These are phyloP conservation scores for Rhododendron williamsianum DNA, from an alignment of 148 eudicot species.

Conservation along the genomic window DNA sequence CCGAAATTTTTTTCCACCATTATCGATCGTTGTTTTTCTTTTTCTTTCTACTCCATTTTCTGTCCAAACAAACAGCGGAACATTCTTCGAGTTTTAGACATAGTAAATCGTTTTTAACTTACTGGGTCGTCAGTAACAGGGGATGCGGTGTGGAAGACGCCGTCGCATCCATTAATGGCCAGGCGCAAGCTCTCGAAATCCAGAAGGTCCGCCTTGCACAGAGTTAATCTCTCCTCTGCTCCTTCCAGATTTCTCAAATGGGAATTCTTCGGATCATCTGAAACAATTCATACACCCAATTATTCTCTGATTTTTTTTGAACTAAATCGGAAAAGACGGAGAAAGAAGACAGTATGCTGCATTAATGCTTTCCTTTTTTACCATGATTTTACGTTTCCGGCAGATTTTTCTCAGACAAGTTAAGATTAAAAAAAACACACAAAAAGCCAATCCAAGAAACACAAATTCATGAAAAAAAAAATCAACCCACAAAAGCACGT, in stretches of 20 bases:
- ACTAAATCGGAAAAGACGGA: too few relatives aligned
- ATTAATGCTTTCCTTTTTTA: too few relatives aligned
- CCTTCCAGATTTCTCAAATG: slow-evolving; percentile 88
- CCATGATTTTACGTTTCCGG: too few relatives aligned
- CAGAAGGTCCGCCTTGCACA: slow-evolving; percentile 76
- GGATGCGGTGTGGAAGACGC: slow-evolving; percentile 93
- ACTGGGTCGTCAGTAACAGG: slow-evolving; percentile 97
- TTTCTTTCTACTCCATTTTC: neutral
- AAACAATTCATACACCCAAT: neutral
- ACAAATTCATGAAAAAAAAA: too few relatives aligned
- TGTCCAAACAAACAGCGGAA: neutral
- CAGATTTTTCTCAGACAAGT: too few relatives aligned
- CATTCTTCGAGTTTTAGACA: neutral
- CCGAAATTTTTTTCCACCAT: too few relatives aligned
- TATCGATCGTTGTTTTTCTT: neutral
- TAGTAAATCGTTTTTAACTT: neutral
- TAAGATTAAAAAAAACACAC: too few relatives aligned
- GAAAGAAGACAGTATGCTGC: too few relatives aligned
- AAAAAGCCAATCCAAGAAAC: neutral
- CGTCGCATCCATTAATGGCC: slow-evolving; percentile 79
- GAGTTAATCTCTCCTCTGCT: slow-evolving; percentile 70
- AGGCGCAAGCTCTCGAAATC: slow-evolving; percentile 65
- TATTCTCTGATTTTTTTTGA: neutral
- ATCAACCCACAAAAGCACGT: neutral
- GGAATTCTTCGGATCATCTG: slow-evolving; percentile 82